Conservation (phyloP, 2,329 filamentous ascomycete species). For the Lachnellula suecica region DNA sequence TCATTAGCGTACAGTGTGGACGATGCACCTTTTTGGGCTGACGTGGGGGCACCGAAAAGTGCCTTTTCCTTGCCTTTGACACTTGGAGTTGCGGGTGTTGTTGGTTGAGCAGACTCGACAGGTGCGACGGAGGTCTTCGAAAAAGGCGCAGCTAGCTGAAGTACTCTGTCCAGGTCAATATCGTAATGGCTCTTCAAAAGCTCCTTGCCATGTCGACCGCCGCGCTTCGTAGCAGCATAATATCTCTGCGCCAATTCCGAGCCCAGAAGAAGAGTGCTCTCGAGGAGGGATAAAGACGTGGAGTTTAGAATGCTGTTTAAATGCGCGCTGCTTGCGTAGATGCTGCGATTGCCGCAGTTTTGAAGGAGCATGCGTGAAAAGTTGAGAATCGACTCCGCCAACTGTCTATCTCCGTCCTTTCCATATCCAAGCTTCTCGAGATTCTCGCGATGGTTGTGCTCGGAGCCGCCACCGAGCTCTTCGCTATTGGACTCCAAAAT, state of each 20-base stretch:
- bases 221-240: conserved; percentile 80
- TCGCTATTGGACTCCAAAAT: conserved; percentile 51
- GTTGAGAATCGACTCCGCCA: conserved; percentile 76
- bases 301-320: conserved; percentile 88
- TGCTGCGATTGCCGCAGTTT: conserved; percentile 93
- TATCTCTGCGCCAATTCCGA: conserved; percentile 90
- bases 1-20: conserved; percentile 77
- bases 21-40: conserved; percentile 42
- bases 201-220: conserved; percentile 63
- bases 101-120: conserved; percentile 47
- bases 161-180: conserved; percentile 75
- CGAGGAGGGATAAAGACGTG: conserved; percentile 76
- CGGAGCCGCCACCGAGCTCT: conserved; percentile 48
- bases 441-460: conserved; percentile 38
- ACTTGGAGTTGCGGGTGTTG: conserved; percentile 53
- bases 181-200: conserved; percentile 84
- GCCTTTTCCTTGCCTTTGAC: conserved; percentile 77
- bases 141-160: conserved; percentile 81
- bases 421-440: conserved; percentile 63
- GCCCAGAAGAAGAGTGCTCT: conserved; percentile 75
- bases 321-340: conserved; percentile 91
- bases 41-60: conserved; percentile 38
- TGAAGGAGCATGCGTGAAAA: conserved; percentile 89
- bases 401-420: conserved; percentile 73
- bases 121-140: conserved; percentile 61